These are phyloP conservation scores for Purpureocillium takamizusanense DNA, from an alignment of 2,329 filamentous ascomycete species.

Conservation along the genomic window DNA sequence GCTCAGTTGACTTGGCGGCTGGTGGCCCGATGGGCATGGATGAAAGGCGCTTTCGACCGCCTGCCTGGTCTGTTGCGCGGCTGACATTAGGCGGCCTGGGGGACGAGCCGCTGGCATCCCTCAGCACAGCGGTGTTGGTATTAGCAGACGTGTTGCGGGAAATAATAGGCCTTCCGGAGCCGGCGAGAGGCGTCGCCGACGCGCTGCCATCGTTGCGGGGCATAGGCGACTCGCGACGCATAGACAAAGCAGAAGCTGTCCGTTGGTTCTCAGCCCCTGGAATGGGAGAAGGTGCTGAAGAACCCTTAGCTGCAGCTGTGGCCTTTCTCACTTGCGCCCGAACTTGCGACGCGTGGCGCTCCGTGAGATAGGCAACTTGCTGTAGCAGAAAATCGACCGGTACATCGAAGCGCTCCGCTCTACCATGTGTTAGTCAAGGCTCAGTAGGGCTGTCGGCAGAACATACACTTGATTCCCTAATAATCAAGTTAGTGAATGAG, in stretches of 20 bases:
- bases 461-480: constrained; percentile 69
- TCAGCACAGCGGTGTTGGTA: constrained; percentile 25
- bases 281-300: constrained; percentile 47
- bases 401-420: constrained; percentile 71
- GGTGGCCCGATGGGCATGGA: constrained; percentile 31
- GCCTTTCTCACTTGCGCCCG: constrained; percentile 81
- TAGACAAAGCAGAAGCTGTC: constrained; percentile 44
- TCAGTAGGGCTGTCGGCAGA: neutral
- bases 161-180: constrained; percentile 32
- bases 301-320: constrained; percentile 46
- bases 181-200: constrained; percentile 33
- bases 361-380: constrained; percentile 89
- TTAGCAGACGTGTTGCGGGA: constrained; percentile 40
- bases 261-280: constrained; percentile 38
- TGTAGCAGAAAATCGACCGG: constrained; percentile 82
- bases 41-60: constrained; percentile 29
- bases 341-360: constrained; percentile 82
- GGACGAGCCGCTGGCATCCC: constrained; percentile 24
- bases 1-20: constrained; percentile 13
- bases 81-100: constrained; percentile 11
- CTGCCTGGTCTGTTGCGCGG: constrained; percentile 16
- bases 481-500: constrained; percentile 9
- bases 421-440: constrained; percentile 23
- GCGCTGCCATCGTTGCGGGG: constrained; percentile 36
- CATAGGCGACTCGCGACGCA: constrained; percentile 48